Evolutionary conservation across 352 stramenopile genomes (phyloP), one percentile per base, ranked within the genome.

Genomic region (Phytophthora ohioensis): DNA sequence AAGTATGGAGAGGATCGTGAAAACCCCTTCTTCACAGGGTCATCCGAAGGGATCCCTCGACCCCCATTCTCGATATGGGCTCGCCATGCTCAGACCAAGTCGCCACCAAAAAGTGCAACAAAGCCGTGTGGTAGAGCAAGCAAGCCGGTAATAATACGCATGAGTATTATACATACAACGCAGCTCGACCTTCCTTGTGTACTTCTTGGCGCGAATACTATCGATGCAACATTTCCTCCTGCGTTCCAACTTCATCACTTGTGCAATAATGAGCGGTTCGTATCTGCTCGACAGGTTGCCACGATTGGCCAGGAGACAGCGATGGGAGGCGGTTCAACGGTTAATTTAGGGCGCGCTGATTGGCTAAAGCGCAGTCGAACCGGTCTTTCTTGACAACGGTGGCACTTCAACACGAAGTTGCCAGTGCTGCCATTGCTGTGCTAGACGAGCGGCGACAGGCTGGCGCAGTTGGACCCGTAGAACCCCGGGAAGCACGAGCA

Each of bases 401-500:
- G 17, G 6, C 61, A 64, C 42, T 69, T 62, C 31, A 61, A 62
- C 38, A 12, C 36, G 30, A 51, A 54, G 42, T 45, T 63, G 56
- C 55, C 3, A 27, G 21, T 27, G 21, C 13, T 31, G 4, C 35
- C 35, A 7, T 6, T 30, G n/a, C 1, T 52, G 21, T 17, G 12
- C 47, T 70, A 74, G 2, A 15, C 49, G n/a, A 91, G 65, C 0
- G 85, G 86, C 3, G 82, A 92, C 27, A 88, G 72, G 53, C 84
- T 92, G 3, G 84, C 82, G 70, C 86, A 92, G 62, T 91, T 91
- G 59, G 86, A 91, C n/a, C 86, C 84, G 59, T 90, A 92, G 61
- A 91, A 95, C 12, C 90, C 87, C 4, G 70, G 52, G 52, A 90
- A 95, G 78, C 90, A 94, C 45, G 65, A 55, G 73, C 87, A 96